Evolutionary conservation across 1,139 yeast genomes (phyloP).

Genomic region (Suhomyces maxii): DNA sequence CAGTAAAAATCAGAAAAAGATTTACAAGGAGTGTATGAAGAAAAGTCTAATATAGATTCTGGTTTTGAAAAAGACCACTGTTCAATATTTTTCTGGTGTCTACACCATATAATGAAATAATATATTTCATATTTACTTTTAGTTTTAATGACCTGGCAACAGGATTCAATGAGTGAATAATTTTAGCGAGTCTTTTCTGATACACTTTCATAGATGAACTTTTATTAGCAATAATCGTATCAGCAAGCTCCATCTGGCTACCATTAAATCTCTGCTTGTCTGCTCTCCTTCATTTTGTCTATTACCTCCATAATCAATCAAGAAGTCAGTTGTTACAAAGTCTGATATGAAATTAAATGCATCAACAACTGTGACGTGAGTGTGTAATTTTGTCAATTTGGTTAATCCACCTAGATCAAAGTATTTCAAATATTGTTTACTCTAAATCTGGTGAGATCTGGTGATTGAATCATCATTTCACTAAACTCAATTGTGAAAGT

Average conservation of each 20-base stretch:
- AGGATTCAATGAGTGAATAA: constrained; percentile 39
- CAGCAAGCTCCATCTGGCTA: constrained; percentile 48
- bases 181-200: constrained; percentile 25
- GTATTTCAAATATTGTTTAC: constrained; percentile 27
- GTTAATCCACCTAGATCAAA: constrained; percentile 39
- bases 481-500: constrained; percentile 45
- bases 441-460: constrained; percentile 23
- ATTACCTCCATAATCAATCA: constrained; percentile 38
- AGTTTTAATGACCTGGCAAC: constrained; percentile 34
- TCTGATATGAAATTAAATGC: constrained; percentile 38
- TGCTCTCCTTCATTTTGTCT: constrained; percentile 42
- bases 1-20: no score
- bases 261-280: constrained; percentile 45
- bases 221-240: constrained; percentile 43
- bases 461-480: constrained; percentile 24
- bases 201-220: constrained; percentile 25
- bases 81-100: no score
- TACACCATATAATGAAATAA: no score
- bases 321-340: constrained; percentile 44
- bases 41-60: no score
- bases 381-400: constrained; percentile 39
- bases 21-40: no score
- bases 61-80: no score
- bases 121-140: no score
- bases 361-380: constrained; percentile 50